Conservation (phyloP, 2,329 filamentous ascomycete species). For the Huntiella abstrusa region DNA sequence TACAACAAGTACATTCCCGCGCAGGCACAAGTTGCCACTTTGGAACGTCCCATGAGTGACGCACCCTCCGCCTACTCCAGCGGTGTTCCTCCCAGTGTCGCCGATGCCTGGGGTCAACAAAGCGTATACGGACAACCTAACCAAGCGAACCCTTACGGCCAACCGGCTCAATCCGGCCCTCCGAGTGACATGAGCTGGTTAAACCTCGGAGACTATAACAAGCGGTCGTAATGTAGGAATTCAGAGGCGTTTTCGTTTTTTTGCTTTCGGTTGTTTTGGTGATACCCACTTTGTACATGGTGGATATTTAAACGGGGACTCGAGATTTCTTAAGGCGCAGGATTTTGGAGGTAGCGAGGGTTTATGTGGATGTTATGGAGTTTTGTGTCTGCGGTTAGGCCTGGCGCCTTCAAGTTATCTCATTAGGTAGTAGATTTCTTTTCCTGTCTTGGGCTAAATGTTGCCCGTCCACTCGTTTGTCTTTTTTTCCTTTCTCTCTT, state of each 20-base stretch:
- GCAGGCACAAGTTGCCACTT: constrained; percentile 36
- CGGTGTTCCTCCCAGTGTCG: constrained; percentile 45
- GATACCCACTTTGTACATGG: not conserved
- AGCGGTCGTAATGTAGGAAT: not conserved
- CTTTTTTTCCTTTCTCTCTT: constrained; percentile 4
- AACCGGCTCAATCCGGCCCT: constrained; percentile 22
- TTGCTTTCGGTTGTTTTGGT: constrained; percentile 1
- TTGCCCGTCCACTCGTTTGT: constrained; percentile 1
- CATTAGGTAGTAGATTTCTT: not conserved
- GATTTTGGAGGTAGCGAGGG: no score
- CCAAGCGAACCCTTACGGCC: not conserved
- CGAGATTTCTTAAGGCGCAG: no score
- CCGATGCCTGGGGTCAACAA: constrained; percentile 33
- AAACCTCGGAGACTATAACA: constrained; percentile 39
- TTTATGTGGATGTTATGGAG: no score
- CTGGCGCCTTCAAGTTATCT: no score
- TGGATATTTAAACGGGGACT: no score
- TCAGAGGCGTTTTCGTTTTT: not conserved
- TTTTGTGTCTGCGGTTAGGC: no score
- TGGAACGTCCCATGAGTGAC: constrained; percentile 35
- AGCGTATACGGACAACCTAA: constrained; percentile 22
- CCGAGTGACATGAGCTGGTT: constrained; percentile 64
- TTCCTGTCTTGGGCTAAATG: not conserved
- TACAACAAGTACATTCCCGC: constrained; percentile 32
- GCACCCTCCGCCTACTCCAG: constrained; percentile 41